Evolutionary conservation across 805 yeast genomes (phyloP).

Genomic region (Hanseniaspora guilliermondii): DNA sequence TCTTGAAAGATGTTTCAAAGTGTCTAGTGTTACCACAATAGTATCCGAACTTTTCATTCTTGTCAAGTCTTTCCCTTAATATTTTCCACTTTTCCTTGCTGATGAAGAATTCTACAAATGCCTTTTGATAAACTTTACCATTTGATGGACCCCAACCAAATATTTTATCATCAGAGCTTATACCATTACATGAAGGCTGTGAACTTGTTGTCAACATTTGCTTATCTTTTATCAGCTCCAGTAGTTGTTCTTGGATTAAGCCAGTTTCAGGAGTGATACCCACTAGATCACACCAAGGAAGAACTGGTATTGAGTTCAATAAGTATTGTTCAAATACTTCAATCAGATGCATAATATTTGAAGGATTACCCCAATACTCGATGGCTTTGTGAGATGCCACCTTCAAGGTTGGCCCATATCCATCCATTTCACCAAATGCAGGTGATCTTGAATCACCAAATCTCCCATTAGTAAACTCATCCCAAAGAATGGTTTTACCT

Average conservation of each 20-base stretch:
- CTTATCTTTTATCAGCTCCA: constrained; percentile 51
- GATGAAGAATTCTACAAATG: constrained; percentile 85
- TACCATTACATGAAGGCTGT: constrained; percentile 85
- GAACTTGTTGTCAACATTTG: constrained; percentile 84
- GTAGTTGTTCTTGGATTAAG: constrained; percentile 79
- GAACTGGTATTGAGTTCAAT: constrained; percentile 56
- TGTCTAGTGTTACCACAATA: constrained; percentile 7
- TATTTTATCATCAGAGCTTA: constrained; percentile 65
- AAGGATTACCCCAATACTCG: constrained; percentile 73
- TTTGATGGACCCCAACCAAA: constrained; percentile 96
- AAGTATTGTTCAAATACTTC: constrained; percentile 59
- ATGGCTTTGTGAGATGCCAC: constrained; percentile 55
- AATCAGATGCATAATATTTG: constrained; percentile 44
- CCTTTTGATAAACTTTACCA: constrained; percentile 84
- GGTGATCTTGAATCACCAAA: constrained; percentile 92
- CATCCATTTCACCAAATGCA: constrained; percentile 96
- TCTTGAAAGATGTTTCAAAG: constrained; percentile 18
- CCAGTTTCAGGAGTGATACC: constrained; percentile 83
- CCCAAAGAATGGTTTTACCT: constrained; percentile 42
- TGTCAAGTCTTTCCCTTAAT: constrained; percentile 41
- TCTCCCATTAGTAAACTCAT: constrained; percentile 91
- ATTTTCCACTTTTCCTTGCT: constrained; percentile 57
- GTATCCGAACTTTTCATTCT: constrained; percentile 18
- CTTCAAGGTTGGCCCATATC: constrained; percentile 86
- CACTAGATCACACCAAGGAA: constrained; percentile 80